Evolutionary conservation across 331 rosid genomes (phyloP), one percentile per base, ranked within the genome.

Genomic region (Cydonia oblonga): DNA sequence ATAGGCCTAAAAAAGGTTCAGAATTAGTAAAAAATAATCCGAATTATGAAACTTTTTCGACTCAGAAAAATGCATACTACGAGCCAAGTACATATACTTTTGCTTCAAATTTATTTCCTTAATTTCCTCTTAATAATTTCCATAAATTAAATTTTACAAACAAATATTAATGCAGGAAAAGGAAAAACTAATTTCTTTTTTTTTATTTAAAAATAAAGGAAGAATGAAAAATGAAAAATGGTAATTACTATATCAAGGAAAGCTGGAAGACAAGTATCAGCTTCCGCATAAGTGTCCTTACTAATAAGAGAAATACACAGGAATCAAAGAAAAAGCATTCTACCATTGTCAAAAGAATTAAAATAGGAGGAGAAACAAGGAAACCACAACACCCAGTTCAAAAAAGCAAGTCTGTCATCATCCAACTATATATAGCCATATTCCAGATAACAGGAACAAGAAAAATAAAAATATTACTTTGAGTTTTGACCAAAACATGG

Each of bases 341-440:
- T 49, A 18, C 54, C 69, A 74, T 75, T 81, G 80, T 28, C 53
- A 61, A 42, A 69, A 15, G 16, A 42, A 40, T 71, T 58, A 19
- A 54, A 78, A 42, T 73, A 2, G 13, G 4, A 71, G 53, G 25
- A 73, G 28, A 61, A 35, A 81, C 24, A 65, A 80, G 90, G 74
- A 83, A 83, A 76, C 81, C 76, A 79, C 64, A 81, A 64, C 66
- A 86, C 62, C 59, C 80, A 73, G 75, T 69, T 5, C 68, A 35
- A 83, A 86, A 88, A 86, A 86, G 88, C 79, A 74, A 59, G 51
- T 76, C 79, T 75, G 72, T 75, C 75, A 80, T 68, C 76, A 80
- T 76, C 96, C 84, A 57, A 81, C 76, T 58, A 84, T 86, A 76
- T 58, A 84, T 86, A 76, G 76, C 74, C 24, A 64, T 26, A 66